Evolutionary conservation across 805 yeast genomes (phyloP), one percentile per base, ranked within the genome.

Genomic region (Hanseniaspora taiwanica): DNA sequence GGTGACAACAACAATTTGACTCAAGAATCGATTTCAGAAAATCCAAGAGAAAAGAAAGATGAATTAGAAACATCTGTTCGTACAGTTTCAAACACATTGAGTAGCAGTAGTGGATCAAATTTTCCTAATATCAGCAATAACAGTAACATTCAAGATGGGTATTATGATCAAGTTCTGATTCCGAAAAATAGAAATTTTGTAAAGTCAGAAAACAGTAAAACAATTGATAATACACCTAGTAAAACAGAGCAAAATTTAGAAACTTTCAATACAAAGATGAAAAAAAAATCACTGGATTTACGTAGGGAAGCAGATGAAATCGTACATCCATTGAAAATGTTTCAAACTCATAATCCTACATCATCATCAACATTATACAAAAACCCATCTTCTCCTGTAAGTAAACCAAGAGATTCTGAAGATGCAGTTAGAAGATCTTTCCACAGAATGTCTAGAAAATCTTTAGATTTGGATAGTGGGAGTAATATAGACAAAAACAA

Each of bases 321-420:
- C n/a, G n/a, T n/a, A n/a, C n/a, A n/a, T n/a, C n/a, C n/a, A n/a
- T n/a, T n/a, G n/a, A n/a, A n/a, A n/a, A n/a, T n/a, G n/a, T n/a
- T n/a, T n/a, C n/a, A n/a, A n/a, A n/a, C n/a, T n/a, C n/a, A n/a
- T n/a, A n/a, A n/a, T n/a, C n/a, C n/a, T n/a, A n/a, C n/a, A n/a
- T n/a, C n/a, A n/a, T n/a, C n/a, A n/a, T n/a, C n/a, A n/a, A n/a
- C n/a, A n/a, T n/a, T n/a, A n/a, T n/a, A n/a, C n/a, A n/a, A n/a
- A n/a, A n/a, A 68, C 79, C 36, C 73, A 79, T 42, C 64, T 84
- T 48, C 86, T 81, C 50, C 73, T 80, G 14, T 77, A 84, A 8
- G 64, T 85, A 41, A 37, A 8, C 23, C 31, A 27, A 37, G 25
- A n/a, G 33, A 35, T 10, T 41, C 43, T 12, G 21, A 17, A 20